Base-by-base conservation (phyloP, 1,139 yeast genomes). In the Blastobotrys ciferrii region DNA sequence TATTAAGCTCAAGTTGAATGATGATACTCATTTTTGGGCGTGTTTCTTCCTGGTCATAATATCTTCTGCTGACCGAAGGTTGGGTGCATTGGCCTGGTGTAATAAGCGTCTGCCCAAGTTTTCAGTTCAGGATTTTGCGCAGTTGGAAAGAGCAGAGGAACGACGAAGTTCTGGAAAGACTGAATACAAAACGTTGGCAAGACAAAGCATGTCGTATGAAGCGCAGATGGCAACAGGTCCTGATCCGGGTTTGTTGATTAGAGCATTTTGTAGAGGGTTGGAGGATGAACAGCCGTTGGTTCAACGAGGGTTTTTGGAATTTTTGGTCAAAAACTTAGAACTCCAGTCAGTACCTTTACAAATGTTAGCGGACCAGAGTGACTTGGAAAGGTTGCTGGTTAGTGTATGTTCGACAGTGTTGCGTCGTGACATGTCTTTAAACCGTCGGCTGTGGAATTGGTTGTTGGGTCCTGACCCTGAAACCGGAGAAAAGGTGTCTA, bases 371-470 rank as follows among this genome's bases (percentile, higher is more conserved):
- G 67, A 78, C 1, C 59, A 68, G 0, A 69, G 72, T 4, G 96
- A 87, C 57, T 75, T 78, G 49, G 76, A 80, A 52, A 61, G 76
- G 28, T 67, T 92, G 42, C 67, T 87, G 19, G 72, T 81, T 65
- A 72, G 83, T 5, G 86, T 92, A 31, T 76, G 87, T 42, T 67
- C 73, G 11, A 81, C 91, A 0, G 84, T 94, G 1, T 70, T 89
- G 46, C 79, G 84, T 40, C 83, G 83, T 58, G 99, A 92, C 65
- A 88, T 92, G 96, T 87, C 97, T 15, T 74, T 92, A 54, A 94
- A 92, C 63, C 75, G 98, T 65, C 76, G 99, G 57, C 73, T 92
- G 25, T 91, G 98, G 96, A 82, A 77, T 56, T 91, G 96, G 94
- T 70, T 92, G 7, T 68, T 91, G 41, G 98, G 98, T 0, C 94